Percentiles rank a stretch among this genome's conserved stretches.
These are phyloP conservation scores for Ramichloridium luteum DNA, from an alignment of 2,329 filamentous ascomycete species.

Conservation along the genomic window DNA sequence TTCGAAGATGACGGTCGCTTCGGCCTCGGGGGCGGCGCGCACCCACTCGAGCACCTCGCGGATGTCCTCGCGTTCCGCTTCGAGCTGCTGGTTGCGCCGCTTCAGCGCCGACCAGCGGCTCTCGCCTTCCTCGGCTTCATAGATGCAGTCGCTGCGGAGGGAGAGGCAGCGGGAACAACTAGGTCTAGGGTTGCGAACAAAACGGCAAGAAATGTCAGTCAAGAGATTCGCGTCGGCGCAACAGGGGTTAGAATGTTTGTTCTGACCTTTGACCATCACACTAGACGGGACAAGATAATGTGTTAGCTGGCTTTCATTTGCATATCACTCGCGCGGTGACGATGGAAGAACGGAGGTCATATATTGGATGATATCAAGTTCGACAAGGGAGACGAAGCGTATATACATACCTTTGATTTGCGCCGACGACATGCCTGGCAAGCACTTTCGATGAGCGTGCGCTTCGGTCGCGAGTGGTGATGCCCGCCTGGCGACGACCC, in stretches of 20 bases:
- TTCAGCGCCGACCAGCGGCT: slow-evolving; percentile 24
- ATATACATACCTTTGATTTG: slow-evolving; percentile 18
- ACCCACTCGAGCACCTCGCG: slow-evolving; percentile 19
- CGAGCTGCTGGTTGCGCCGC: slow-evolving; percentile 20
- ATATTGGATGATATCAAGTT: too few relatives aligned
- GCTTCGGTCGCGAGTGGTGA: too few relatives aligned
- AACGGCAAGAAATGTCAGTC: too few relatives aligned
- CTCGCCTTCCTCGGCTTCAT: slow-evolving; percentile 24
- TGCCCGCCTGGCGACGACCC: slow-evolving; percentile 15
- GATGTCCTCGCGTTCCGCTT: slow-evolving; percentile 20
- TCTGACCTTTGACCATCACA: not conserved
- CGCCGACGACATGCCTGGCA: slow-evolving; percentile 19
- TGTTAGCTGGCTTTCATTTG: too few relatives aligned
- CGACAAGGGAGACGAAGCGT: too few relatives aligned
- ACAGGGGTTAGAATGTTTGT: not conserved
- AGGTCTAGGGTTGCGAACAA: too few relatives aligned
- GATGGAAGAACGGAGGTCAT: too few relatives aligned
- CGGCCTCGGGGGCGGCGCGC: slow-evolving; percentile 17
- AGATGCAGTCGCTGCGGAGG: slow-evolving; percentile 20
- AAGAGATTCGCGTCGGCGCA: too few relatives aligned
- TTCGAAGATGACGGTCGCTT: slow-evolving; percentile 20
- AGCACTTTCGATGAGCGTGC: slow-evolving; percentile 20
- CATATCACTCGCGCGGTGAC: too few relatives aligned
- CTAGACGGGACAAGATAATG: not conserved
- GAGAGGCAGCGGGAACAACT: slow-evolving; percentile 20